Evolutionary conservation across 768 basidiomycete genomes (phyloP), one percentile per base, ranked within the genome.

Genomic region (Saitozyma sp.): DNA sequence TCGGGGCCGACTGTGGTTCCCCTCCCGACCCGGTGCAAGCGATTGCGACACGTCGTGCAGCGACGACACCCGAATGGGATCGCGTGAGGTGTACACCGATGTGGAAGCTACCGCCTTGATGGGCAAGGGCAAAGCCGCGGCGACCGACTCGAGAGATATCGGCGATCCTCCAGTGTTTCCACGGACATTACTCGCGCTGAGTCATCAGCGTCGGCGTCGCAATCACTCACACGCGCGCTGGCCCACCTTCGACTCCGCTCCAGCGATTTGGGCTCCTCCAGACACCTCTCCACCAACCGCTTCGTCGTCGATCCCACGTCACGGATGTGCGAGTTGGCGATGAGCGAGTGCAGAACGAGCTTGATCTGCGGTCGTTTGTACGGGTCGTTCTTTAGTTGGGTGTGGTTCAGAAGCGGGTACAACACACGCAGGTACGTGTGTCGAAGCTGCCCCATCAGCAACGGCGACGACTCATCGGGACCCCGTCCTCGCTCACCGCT

Each of bases 391-490:
- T 87, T 87, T 7, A 99, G 83, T 78, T 99, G 96, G 0, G 95
- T 98, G 78, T 91, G 92, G 9, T 90, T 92, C 49, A 99, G 84
- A 5, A 99, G 86, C 0, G 95, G 96, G 74, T 98, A 91, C 14
- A 99, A 83, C 9, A 99, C 96, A 17, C 96, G 90, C 40, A 98
- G 88, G 77, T 93, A 99, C 0, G 95, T 98, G 77, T 99, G 95
- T 54, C 92, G 91, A 50, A 98, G 83, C 88, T 92, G 69, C 2
- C 5, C 13, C 6, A 37, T 51, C 37, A 63, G 51, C 50, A 29
- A 29, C 29, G 29, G 29, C 38, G 9, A 37, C 37, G 17, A 37
- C 37, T 11, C 8, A 17, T 20, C 45, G 13, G 6, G n/a, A 46
- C 13, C 45, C 11, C 2, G 6, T 46, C 13, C 45, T 46, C 45